Evolutionary conservation across 2,329 filamentous ascomycete genomes (phyloP).

Genomic region (Claviceps citrina): DNA sequence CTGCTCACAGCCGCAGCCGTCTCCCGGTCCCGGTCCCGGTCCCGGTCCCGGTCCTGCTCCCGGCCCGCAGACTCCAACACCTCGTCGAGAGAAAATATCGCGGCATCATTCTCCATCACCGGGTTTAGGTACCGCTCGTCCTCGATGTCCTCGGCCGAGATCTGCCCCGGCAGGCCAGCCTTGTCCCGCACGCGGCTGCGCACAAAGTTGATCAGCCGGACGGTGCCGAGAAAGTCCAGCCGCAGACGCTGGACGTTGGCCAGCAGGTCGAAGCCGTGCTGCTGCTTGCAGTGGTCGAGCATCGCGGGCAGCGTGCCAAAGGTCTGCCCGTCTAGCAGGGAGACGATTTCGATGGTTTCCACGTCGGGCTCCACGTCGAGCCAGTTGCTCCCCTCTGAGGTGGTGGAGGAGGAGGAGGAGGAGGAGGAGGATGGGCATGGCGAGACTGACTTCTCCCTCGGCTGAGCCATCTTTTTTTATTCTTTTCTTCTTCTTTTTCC

Average conservation of each 20-base stretch:
- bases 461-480: too few species aligned
- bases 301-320: constrained; percentile 51
- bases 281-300: constrained; percentile 52
- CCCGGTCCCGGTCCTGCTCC: constrained; percentile 21
- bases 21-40: constrained; percentile 1
- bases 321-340: constrained; percentile 50
- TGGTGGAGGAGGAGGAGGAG: too few species aligned
- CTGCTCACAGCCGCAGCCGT: too few species aligned
- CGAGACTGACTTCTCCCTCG: too few species aligned
- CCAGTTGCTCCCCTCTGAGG: constrained; percentile 33
- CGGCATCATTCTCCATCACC: constrained; percentile 72
- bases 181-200: constrained; percentile 31
- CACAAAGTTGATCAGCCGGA: constrained; percentile 62
- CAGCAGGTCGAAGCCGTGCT: constrained; percentile 51
- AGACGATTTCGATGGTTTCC: constrained; percentile 45
- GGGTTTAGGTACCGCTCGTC: constrained; percentile 73
- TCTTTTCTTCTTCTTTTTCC: too few species aligned
- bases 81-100: constrained; percentile 79
- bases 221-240: constrained; percentile 57
- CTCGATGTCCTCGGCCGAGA: constrained; percentile 47
- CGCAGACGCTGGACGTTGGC: constrained; percentile 39
- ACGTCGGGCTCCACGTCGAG: constrained; percentile 46
- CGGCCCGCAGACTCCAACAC: constrained; percentile 28
- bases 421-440: too few species aligned
- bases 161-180: constrained; percentile 36